phyloP scores from a whole-genome alignment of 495 filamentous ascomycete genomes.

The Penicillium soppii region DNA sequence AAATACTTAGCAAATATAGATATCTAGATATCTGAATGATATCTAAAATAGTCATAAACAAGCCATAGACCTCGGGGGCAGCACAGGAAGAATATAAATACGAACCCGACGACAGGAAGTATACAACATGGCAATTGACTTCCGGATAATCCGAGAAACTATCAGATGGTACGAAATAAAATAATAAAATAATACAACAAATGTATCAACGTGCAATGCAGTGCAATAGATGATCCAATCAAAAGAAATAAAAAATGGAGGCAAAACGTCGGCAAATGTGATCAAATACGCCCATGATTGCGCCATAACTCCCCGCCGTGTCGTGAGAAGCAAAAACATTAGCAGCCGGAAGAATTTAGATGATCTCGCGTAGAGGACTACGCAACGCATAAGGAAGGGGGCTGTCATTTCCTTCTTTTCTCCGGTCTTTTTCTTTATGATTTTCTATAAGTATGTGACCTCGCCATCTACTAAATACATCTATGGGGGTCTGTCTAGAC shows the following conservation, averaged over 20 bases:
- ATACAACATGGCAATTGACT: background rate
- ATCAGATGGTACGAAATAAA: background rate
- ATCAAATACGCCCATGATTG: conserved; percentile 18
- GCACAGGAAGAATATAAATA: background rate
- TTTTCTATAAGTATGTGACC: background rate
- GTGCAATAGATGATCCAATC: background rate
- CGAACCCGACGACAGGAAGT: background rate
- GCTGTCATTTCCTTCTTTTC: background rate
- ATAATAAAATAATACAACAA: too few species aligned
- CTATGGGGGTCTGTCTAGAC: too few species aligned
- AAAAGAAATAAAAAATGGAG: background rate
- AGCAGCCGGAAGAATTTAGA: background rate
- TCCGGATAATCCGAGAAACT: background rate
- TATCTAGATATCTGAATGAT: too few species aligned
- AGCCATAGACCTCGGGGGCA: too few species aligned
- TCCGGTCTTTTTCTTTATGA: background rate
- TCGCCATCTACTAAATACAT: background rate
- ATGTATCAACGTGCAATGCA: too few species aligned
- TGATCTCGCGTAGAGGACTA: background rate
- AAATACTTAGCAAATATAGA: too few species aligned
- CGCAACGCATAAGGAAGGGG: conserved; percentile 8
- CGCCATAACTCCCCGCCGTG: conserved; percentile 23
- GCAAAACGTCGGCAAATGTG: background rate
- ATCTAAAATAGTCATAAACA: too few species aligned
- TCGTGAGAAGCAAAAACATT: conserved; percentile 15